These are phyloP conservation scores for Geopyxis carbonaria DNA, from an alignment of 495 filamentous ascomycete genomes.

Conservation along the genomic window DNA sequence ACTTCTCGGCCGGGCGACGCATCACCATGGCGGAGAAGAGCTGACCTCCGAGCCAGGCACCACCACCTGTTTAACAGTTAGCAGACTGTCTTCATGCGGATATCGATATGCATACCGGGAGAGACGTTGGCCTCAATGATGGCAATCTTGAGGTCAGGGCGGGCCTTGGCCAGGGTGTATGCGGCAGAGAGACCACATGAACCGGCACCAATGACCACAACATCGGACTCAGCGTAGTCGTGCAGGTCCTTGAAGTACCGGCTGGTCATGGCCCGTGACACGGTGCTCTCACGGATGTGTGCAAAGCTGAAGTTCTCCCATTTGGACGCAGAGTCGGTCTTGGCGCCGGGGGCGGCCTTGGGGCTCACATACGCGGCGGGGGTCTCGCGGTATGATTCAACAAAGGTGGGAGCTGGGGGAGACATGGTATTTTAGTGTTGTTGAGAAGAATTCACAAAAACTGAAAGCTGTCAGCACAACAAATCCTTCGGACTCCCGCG, in stretches of 20 bases:
- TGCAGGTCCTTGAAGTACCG: conserved; percentile 84
- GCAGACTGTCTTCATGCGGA: neutral
- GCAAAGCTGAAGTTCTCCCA: conserved; percentile 69
- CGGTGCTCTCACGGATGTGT: conserved; percentile 75
- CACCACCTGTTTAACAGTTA: conserved; percentile 39
- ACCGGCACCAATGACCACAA: conserved; percentile 79
- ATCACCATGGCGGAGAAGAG: conserved; percentile 88
- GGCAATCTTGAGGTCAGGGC: conserved; percentile 78
- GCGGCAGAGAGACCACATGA: conserved; percentile 72
- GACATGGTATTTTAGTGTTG: no score
- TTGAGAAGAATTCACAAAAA: no score
- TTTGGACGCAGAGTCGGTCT: conserved; percentile 45
- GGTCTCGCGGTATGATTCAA: no score
- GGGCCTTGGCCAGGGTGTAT: conserved; percentile 65
- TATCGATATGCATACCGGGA: conserved; percentile 34
- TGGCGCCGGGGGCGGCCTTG: conserved; percentile 37
- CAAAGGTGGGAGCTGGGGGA: no score
- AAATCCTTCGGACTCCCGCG: no score
- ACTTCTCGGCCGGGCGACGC: conserved; percentile 74
- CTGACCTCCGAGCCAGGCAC: conserved; percentile 84
- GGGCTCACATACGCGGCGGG: no score
- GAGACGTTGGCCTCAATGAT: conserved; percentile 77
- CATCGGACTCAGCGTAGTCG: conserved; percentile 75
- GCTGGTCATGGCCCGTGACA: conserved; percentile 79
- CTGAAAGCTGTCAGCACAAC: no score